Percentiles rank a stretch among this genome's conserved stretches.
Conservation (phyloP, 768 basidiomycete genomes). For the Phaffia tasmanica region DNA sequence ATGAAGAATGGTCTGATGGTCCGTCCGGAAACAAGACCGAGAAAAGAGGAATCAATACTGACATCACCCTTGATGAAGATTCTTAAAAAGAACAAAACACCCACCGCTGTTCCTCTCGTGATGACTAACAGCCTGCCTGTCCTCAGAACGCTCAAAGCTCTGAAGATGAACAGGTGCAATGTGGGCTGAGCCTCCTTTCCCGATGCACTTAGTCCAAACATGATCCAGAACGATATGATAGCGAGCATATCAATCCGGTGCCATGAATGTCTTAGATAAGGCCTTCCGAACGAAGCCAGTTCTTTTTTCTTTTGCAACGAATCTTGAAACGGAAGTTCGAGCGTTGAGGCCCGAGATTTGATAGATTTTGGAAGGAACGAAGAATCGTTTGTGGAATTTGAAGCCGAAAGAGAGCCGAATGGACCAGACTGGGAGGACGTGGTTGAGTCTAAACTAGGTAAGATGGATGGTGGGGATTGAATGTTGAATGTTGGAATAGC, state of each 20-base stretch:
- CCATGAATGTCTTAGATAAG: constrained; percentile 89
- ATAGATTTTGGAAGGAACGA: constrained; percentile 11
- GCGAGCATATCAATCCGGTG: constrained; percentile 68
- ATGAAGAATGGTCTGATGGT: constrained; percentile 66
- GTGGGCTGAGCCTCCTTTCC: constrained; percentile 53
- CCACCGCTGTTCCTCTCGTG: constrained; percentile 80
- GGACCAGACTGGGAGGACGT: no score
- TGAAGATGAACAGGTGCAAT: constrained; percentile 72
- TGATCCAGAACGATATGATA: constrained; percentile 74
- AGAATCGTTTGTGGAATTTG: not conserved
- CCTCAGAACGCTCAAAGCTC: constrained; percentile 75
- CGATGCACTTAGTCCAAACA: constrained; percentile 57
- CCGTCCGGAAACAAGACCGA: not conserved
- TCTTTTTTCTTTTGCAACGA: constrained; percentile 37
- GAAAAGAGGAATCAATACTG: not conserved
- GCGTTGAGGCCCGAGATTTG: not conserved
- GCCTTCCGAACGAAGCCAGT: constrained; percentile 44
- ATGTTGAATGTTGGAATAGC: no score
- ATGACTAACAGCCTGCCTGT: constrained; percentile 71
- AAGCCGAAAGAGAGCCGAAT: no score
- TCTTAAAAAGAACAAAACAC: constrained; percentile 31
- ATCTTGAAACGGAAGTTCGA: constrained; percentile 40
- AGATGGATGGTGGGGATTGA: not conserved
- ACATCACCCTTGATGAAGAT: not conserved
- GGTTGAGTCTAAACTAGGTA: not conserved